Percentiles rank a stretch among this genome's conserved stretches.
These are phyloP conservation scores for Fusarium proliferatum DNA, from an alignment of 2,329 filamentous ascomycete genomes.

Conservation along the genomic window DNA sequence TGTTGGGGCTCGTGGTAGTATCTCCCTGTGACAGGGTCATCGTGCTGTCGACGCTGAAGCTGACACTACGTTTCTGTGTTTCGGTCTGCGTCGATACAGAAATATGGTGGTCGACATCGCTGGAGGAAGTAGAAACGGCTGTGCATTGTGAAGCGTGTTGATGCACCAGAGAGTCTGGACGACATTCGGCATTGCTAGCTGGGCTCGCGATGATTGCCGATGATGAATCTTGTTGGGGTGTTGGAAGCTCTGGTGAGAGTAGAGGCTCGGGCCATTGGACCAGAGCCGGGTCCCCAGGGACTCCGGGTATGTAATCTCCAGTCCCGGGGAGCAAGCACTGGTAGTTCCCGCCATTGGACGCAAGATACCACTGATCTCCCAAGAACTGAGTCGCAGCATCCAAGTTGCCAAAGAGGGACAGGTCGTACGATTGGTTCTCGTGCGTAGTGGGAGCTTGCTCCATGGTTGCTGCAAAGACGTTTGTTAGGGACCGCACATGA, in stretches of 20 bases:
- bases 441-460: not conserved
- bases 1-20: not conserved
- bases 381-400: not conserved
- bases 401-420: not conserved
- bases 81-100: not conserved
- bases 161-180: not conserved
- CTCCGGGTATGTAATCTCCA: not conserved
- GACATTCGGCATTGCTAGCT: too few relatives aligned
- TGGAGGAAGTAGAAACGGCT: not conserved
- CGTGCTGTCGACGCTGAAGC: too few relatives aligned
- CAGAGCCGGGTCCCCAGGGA: not conserved
- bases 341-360: not conserved
- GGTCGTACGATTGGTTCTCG: not conserved
- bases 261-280: not conserved
- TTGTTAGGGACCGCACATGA: not conserved
- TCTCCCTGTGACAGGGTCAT: not conserved
- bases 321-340: not conserved
- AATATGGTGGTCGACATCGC: too few relatives aligned
- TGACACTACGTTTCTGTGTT: not conserved
- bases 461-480: not conserved
- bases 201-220: not conserved
- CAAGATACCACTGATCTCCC: not conserved
- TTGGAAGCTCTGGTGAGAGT: not conserved
- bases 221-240: not conserved
- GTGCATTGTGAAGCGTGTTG: not conserved